Percentiles rank a stretch among this genome's conserved stretches.
Conservation (phyloP, 805 yeast species). For the Teunomyces lycoperdinae region DNA sequence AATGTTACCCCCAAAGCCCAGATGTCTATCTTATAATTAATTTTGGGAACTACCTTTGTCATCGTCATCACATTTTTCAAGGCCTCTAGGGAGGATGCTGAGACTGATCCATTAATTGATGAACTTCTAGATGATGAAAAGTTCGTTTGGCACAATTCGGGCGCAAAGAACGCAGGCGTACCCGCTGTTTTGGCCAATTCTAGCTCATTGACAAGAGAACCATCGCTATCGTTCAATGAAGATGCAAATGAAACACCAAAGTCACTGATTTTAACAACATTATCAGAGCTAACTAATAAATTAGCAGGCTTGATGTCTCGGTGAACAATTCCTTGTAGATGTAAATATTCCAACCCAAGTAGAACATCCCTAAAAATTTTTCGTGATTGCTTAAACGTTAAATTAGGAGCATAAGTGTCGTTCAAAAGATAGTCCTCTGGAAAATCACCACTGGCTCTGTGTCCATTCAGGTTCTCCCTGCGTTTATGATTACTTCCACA, state of each 20-base stretch:
- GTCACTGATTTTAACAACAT: constrained; percentile 87
- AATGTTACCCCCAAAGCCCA: constrained; percentile 97
- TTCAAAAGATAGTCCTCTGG: constrained; percentile 22
- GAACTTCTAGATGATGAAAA: constrained; percentile 20
- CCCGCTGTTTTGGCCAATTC: constrained; percentile 96
- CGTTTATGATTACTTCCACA: constrained; percentile 17
- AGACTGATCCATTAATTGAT: constrained; percentile 8
- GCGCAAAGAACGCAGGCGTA: constrained; percentile 92
- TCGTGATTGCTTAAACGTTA: constrained; percentile 65
- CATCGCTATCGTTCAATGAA: constrained; percentile 40
- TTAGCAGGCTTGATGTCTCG: constrained; percentile 97
- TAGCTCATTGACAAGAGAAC: constrained; percentile 47
- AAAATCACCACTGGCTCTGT: background rate
- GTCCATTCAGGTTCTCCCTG: background rate
- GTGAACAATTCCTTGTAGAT: constrained; percentile 86
- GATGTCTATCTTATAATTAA: constrained; percentile 85
- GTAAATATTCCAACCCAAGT: constrained; percentile 85
- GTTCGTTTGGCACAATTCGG: constrained; percentile 72
- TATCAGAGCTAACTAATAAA: constrained; percentile 64
- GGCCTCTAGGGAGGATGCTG: constrained; percentile 21
- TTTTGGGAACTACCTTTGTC: constrained; percentile 40
- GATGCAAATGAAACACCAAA: constrained; percentile 89
- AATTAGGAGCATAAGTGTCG: constrained; percentile 47
- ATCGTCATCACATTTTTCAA: constrained; percentile 18
- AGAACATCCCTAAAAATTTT: constrained; percentile 79